Base-by-base conservation (phyloP, 257 asterid genomes). In the Lycium barbarum region DNA sequence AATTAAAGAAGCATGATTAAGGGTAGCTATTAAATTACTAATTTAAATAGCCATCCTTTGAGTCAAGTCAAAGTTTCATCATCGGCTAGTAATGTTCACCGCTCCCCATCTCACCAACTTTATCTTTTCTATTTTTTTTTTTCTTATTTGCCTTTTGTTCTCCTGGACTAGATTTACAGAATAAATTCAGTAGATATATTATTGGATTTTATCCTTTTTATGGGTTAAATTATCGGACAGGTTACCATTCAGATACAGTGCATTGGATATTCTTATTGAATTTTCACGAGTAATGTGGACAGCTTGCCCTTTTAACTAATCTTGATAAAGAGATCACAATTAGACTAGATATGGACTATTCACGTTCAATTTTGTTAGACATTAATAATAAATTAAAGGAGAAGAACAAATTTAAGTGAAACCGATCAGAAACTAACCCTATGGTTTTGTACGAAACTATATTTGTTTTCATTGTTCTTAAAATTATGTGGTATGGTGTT, bases 11-110 rank as follows among this genome's bases (percentile, higher is more conserved):
- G 13, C 20, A 38, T 3, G 53, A 38, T 70, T 17, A 3, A 38
- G 55, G 79, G 35, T 40, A 15, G 43, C 20, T 47, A 22, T 47
- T 3, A 45, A 10, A 20, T 45, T 45, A 10, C 18, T 0, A 72
- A 45, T 45, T 18, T 5, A 20, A 49, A 49, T 22, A 76, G 61
- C 14, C 5, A 51, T 13, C 45, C 82, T 76, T 49, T 76, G 82
- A 76, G 82, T 76, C 26, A 76, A 51, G 5, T 13, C 63, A 76
- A 76, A 63, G 4, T 26, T 76, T 76, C 15, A 38, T 68, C 51
- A 68, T 14, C 51, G 7, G 6, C 3, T 38, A 7, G 76, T 3
- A 36, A 36, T 68, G 22, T 68, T 36, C 26, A 33, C 73, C 10
- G 36, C 35, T 20, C 38, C 15, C 7, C 36, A 14, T 10, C 38